Percentiles rank a stretch among this genome's conserved stretches.
Conservation (phyloP, 352 stramenopile genomes). For the Phytophthora rubi region DNA sequence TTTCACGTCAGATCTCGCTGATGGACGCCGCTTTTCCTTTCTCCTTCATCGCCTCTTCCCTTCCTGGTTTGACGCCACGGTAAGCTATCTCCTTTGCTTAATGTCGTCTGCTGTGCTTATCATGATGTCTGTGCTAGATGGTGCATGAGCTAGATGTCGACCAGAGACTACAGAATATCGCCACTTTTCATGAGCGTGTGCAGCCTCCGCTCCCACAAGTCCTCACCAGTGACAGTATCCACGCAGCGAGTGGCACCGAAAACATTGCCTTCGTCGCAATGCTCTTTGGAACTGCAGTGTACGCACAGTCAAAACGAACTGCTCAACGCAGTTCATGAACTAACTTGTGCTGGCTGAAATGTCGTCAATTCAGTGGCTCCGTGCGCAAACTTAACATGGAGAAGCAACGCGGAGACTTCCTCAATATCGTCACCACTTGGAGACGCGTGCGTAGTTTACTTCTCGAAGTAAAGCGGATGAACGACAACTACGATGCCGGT, state of each 20-base stretch:
- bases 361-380: constrained; percentile 36
- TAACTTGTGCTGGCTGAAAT: constrained; percentile 5
- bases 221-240: constrained; percentile 77
- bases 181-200: constrained; percentile 68
- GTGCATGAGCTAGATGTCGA: constrained; percentile 79
- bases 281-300: constrained; percentile 77
- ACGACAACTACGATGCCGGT: constrained; percentile 74
- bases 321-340: not conserved
- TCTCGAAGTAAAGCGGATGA: constrained; percentile 70
- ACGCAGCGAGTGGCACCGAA: constrained; percentile 61
- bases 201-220: constrained; percentile 71
- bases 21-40: constrained; percentile 73
- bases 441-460: constrained; percentile 71
- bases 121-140: constrained; percentile 52
- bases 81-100: constrained; percentile 17
- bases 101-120: not conserved
- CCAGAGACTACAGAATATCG: constrained; percentile 72
- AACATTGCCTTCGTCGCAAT: constrained; percentile 84
- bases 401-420: constrained; percentile 63
- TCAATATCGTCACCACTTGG: constrained; percentile 79
- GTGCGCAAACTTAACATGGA: constrained; percentile 66
- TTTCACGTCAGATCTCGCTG: constrained; percentile 73
- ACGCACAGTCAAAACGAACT: constrained; percentile 23
- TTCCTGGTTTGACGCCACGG: constrained; percentile 69
- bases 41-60: constrained; percentile 79